Percentiles rank a stretch among this genome's conserved stretches.
Evolutionary conservation across 805 yeast species (phyloP).

Genomic region (Danielia reshetovae): DNA sequence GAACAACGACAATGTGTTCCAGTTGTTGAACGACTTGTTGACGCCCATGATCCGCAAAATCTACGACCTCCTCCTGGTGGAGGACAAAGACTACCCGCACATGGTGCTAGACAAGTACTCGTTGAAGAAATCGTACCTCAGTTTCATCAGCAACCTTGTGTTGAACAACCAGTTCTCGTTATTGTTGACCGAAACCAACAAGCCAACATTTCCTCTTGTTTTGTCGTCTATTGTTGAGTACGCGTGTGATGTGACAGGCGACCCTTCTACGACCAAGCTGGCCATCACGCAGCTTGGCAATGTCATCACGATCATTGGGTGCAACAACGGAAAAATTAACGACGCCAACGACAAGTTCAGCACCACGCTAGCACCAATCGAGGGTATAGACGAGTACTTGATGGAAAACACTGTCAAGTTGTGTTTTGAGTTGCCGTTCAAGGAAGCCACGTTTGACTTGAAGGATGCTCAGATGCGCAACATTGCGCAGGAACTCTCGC

Average conservation of each 20-base stretch:
- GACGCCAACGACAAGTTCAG: constrained; percentile 58
- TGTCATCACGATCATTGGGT: constrained; percentile 56
- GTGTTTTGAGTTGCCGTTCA: constrained; percentile 77
- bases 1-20: constrained; percentile 63
- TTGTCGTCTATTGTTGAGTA: constrained; percentile 62
- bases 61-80: constrained; percentile 43
- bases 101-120: constrained; percentile 59
- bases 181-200: constrained; percentile 66
- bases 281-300: constrained; percentile 68
- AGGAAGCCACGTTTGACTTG: constrained; percentile 57
- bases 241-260: constrained; percentile 59
- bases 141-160: constrained; percentile 63
- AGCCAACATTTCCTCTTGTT: constrained; percentile 53
- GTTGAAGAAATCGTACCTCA: constrained; percentile 67
- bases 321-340: constrained; percentile 59
- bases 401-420: constrained; percentile 64
- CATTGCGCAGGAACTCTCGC: constrained; percentile 70
- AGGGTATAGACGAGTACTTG: constrained; percentile 67
- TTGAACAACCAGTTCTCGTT: constrained; percentile 78
- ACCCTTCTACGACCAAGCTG: constrained; percentile 61
- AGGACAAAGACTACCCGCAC: constrained; percentile 49
- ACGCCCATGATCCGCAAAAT: constrained; percentile 71
- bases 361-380: constrained; percentile 47
- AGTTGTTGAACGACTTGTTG: constrained; percentile 66
- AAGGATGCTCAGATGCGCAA: constrained; percentile 78